phyloP scores from a whole-genome alignment of 2,329 filamentous ascomycete genomes.

The Microcyclospora pomicola region DNA sequence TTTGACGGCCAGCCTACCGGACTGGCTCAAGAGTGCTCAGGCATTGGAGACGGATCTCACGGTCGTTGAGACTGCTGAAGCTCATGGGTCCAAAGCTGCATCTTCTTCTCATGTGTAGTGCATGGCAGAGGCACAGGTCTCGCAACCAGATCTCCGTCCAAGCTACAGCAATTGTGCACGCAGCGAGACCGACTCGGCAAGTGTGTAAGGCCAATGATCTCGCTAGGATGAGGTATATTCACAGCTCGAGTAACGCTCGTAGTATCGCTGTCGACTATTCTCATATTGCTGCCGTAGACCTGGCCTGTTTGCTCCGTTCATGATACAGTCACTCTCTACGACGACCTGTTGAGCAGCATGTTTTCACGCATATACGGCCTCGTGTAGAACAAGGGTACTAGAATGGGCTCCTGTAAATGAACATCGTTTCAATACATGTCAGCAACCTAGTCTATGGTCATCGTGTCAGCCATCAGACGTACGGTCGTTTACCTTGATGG shows the following conservation, averaged over 20 bases:
- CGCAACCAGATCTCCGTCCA: slow-evolving; percentile 39
- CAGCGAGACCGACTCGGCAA: slow-evolving; percentile 27
- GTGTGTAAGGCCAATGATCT: slow-evolving; percentile 30
- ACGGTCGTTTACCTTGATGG: no score
- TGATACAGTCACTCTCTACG: slow-evolving; percentile 36
- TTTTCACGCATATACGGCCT: no score
- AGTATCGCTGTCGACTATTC: no score
- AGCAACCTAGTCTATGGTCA: no score
- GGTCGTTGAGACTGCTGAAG: slow-evolving; percentile 1
- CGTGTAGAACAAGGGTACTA: no score
- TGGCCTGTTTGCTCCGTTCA: slow-evolving; percentile 42
- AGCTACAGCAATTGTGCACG: slow-evolving; percentile 34
- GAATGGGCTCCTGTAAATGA: no score
- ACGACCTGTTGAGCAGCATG: slow-evolving; percentile 33
- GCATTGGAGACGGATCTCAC: no score
- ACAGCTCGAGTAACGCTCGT: background rate
- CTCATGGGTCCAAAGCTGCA: slow-evolving; percentile 33
- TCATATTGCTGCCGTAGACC: slow-evolving; percentile 16
- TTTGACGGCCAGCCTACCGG: no score
- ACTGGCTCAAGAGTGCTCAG: no score
- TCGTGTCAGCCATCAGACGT: no score
- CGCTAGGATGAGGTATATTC: slow-evolving; percentile 9
- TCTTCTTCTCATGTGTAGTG: slow-evolving; percentile 43
- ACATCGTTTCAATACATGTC: no score
- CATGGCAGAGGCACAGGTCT: slow-evolving; percentile 39